Evolutionary conservation across 2,329 filamentous ascomycete genomes (phyloP).

Genomic region (Zymoseptoria ardabiliae): DNA sequence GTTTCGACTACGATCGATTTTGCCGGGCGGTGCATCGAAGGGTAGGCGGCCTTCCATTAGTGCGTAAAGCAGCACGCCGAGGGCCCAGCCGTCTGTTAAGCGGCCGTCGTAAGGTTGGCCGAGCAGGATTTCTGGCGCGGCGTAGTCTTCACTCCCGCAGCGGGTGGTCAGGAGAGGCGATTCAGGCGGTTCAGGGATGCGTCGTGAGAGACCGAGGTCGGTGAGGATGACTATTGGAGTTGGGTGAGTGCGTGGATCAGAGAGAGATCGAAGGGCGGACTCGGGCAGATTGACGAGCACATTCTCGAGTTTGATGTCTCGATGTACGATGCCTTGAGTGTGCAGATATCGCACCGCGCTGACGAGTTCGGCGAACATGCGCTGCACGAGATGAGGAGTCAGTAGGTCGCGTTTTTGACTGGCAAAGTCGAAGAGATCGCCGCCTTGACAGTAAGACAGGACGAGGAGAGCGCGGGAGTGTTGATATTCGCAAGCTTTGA

Average conservation of each 20-base stretch:
- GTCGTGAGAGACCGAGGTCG: constrained; percentile 81
- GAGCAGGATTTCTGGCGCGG: constrained; percentile 91
- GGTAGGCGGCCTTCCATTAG: constrained; percentile 87
- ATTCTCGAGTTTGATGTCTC: constrained; percentile 98
- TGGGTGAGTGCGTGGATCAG: constrained; percentile 68
- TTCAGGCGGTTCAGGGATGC: constrained; percentile 63
- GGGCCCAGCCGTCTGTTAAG: constrained; percentile 86
- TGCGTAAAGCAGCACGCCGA: constrained; percentile 88
- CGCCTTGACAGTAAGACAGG: constrained; percentile 84
- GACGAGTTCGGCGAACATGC: constrained; percentile 86
- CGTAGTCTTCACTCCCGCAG: constrained; percentile 95
- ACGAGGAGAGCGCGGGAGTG: constrained; percentile 75
- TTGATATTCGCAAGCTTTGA: constrained; percentile 87
- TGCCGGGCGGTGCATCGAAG: constrained; percentile 81
- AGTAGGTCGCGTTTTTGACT: constrained; percentile 63
- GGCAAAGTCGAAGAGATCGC: constrained; percentile 89
- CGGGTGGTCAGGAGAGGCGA: constrained; percentile 86
- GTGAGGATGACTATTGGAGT: constrained; percentile 81
- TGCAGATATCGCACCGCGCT: constrained; percentile 82
- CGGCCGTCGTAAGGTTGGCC: constrained; percentile 91
- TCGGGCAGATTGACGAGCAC: constrained; percentile 80
- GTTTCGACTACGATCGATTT: constrained; percentile 62
- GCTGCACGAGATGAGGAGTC: constrained; percentile 61
- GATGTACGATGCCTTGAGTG: constrained; percentile 77
- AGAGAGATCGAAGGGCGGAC: constrained; percentile 51